Evolutionary conservation across 441 rosid species (phyloP), one percentile per base, ranked within the genome.

Genomic region (Gossypium schwendimanii): DNA sequence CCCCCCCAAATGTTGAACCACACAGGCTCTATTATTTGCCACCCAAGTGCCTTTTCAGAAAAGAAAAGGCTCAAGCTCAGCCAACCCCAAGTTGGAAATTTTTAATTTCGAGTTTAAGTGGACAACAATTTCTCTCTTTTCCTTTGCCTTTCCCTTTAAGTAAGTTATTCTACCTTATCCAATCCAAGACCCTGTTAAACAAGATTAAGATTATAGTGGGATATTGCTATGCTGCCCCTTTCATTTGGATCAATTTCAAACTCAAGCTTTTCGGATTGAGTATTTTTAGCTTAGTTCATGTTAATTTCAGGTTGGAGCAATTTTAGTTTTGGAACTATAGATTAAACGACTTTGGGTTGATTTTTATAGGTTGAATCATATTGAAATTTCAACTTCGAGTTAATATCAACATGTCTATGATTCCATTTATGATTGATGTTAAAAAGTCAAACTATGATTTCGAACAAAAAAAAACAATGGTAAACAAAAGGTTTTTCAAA

Each of bases 91-190:
- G 21, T n/a, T 12, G 0, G n/a, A 50, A 44, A 31, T 15, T 10
- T 49, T 20, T n/a, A 18, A 1, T 2, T 47, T 72, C 9, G 18
- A 10, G 23, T 47, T 60, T 55, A 28, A 41, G 20, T 73, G 76
- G 57, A 39, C 50, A 28, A 31, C 11, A 7, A 14, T 66, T 47
- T 66, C 57, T 47, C 70, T n/a, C 18, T 21, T 64, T 65, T 3
- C 39, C 5, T 14, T 62, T 62, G 2, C 55, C 21, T 65, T 65
- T 23, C 70, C 23, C 57, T 24, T 47, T 12, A 15, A 23, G 36
- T 1, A 58, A 60, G 62, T 69, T 6, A 31, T 75, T 61, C 57
- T 17, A 23, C 24, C 69, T 70, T 75, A 70, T 70, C 74, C 74
- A 53, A 54, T 10, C 55, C 47, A 52, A 3, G 10, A 14, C 45